Evolutionary conservation across 2,329 filamentous ascomycete species (phyloP), one percentile per base, ranked within the genome.

Genomic region (Arachnomyces sp.): DNA sequence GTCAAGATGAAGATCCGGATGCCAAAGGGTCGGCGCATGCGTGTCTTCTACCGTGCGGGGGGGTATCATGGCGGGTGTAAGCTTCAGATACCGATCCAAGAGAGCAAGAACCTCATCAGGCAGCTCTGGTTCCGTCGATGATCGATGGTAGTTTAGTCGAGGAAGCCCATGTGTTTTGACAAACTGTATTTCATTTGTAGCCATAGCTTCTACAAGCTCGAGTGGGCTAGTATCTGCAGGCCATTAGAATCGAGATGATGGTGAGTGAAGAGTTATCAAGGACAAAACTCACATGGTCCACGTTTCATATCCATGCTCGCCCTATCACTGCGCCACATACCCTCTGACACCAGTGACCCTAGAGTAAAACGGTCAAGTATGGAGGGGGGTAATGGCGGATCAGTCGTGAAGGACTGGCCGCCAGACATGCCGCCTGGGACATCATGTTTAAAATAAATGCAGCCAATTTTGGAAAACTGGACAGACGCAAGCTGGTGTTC

Each of bases 171-270:
- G 39, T 36, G 39, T 13, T 33, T 51, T 34, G 13, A 54, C 47
- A 49, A 51, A 59, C 5, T 32, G 18, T 2, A 51, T 47, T 44
- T 59, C 54, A 39, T 58, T 60, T 1, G 34, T 33, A 1, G 49
- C 55, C 9, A 58, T 35, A 18, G 51, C 50, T 11, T 34, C 20
- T 25, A 25, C 20, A 25, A 25, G 9, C 20, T 25, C 20, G 20
- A 25, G 20, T 9, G 20, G 20, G 5, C 5, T 25, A 25, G 20
- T 5, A 25, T 25, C 20, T 25, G 20, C 20, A 5, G 5, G 5
- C 20, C 9, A 9, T 25, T 9, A 25, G 20, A 9, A 25, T 25
- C 20, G 9, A 9, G 9, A 5, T 25, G 20, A 5, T 5, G 5
- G 20, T 25, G 9, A 25, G 5, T n/a, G n/a, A n/a, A 25, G 5